Conservation (phyloP, 768 basidiomycete genomes). For the Phylloporus sp. region DNA sequence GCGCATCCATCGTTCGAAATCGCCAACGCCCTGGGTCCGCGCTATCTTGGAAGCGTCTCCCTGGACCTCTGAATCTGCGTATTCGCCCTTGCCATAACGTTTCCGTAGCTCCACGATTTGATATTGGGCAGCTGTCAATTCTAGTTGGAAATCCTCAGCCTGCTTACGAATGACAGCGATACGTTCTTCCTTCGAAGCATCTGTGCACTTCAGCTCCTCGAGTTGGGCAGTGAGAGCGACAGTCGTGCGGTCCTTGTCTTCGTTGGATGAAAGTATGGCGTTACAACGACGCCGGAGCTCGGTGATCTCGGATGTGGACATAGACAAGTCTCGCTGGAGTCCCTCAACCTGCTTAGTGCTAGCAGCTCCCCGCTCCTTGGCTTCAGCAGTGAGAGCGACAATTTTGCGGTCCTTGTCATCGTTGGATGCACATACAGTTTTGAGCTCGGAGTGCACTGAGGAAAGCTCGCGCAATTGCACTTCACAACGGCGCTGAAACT, state of each 20-base stretch:
- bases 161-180: neutral
- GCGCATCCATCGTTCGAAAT: neutral
- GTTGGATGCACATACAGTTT: too few species aligned
- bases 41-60: too few species aligned
- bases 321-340: too few species aligned
- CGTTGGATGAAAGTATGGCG: neutral
- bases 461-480: neutral
- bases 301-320: too few species aligned
- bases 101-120: too few species aligned
- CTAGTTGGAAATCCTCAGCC: neutral
- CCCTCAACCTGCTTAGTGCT: too few species aligned
- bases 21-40: neutral
- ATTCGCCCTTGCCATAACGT: too few species aligned
- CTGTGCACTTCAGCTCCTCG: neutral
- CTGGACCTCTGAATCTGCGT: too few species aligned
- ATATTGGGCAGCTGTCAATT: too few species aligned
- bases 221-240: neutral
- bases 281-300: conserved; percentile 1
- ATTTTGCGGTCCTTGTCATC: neutral
- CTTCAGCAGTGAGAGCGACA: neutral
- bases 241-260: neutral
- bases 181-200: neutral
- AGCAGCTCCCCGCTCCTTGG: neutral
- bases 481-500: too few species aligned
- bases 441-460: neutral